Base-by-base conservation (phyloP, 306 rosid species). In the Delonix regia region DNA sequence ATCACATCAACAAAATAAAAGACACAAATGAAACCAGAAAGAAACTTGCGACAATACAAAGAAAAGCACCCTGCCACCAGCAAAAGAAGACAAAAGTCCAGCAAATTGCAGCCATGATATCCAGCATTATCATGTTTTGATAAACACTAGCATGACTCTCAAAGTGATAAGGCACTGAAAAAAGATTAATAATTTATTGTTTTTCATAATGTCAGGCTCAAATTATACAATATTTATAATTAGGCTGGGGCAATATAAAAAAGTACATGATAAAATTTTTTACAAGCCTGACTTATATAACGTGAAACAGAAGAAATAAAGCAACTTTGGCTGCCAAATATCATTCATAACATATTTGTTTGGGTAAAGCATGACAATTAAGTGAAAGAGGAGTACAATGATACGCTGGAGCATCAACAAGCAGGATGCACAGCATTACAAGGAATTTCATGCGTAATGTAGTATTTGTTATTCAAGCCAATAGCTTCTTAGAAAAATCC, bases 101-200 rank as follows among this genome's bases (percentile, higher is more conserved):
- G 52, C 55, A 33, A 44, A 24, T 64, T 47, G 67, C 19, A 78
- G 56, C n/a, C 70, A 80, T 73, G 64, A 77, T 52, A 77, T 22
- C 42, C 60, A 30, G 71, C 68, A 52, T 52, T 63, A 45, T 41
- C 52, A 76, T 41, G 53, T 42, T 71, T 6, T 56, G 48, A 36
- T 14, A 72, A 78, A 38, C 80, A 52, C 59, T 16, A 57, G 69
- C 67, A 67, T 51, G 52, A 55, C 16, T 55, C 33, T 80, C 18
- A 25, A 38, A 65, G 56, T 18, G 75, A 57, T 39, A 84, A 70
- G 81, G 41, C 47, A 75, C 56, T 42, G 69, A 36, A 8, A 21
- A 57, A 57, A 9, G 42, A 72, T 30, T 59, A 49, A 48, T 38
- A 67, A 67, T 39, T 41, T 21, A 39, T 66, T 72, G 62, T 51